Conservation (phyloP, 345 rosid species). For the Ceriops zippeliana region DNA sequence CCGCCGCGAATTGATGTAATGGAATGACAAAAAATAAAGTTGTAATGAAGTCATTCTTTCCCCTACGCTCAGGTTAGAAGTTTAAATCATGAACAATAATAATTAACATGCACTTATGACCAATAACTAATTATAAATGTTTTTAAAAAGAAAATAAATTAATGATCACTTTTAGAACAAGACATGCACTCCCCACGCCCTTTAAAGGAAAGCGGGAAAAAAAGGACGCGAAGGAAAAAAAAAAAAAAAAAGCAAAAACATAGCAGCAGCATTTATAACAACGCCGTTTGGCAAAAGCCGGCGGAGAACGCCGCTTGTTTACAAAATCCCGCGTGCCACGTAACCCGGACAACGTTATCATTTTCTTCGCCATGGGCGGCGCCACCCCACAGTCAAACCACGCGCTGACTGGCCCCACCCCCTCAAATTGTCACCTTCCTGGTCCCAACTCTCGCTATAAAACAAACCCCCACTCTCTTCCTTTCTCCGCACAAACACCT, state of each 20-base stretch:
- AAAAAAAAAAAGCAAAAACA: neutral
- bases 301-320: conserved; percentile 37
- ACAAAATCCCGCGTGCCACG: conserved; percentile 51
- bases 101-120: too few relatives aligned
- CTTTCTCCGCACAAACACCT: conserved; percentile 6
- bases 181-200: neutral
- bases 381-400: conserved; percentile 32
- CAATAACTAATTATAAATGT: too few relatives aligned
- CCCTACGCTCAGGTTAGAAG: too few relatives aligned
- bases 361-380: conserved; percentile 43
- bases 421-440: too few relatives aligned
- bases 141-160: too few relatives aligned
- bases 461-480: too few relatives aligned
- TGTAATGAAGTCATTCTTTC: too few relatives aligned
- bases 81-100: too few relatives aligned
- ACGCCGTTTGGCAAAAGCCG: conserved; percentile 39
- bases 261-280: conserved; percentile 8
- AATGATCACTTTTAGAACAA: conserved; percentile 3
- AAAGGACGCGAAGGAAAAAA: neutral
- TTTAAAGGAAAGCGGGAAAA: conserved; percentile 6
- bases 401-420: conserved; percentile 25
- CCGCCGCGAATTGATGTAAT: too few relatives aligned
- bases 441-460: neutral
- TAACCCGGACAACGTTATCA: conserved; percentile 28
- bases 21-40: too few relatives aligned